Percentiles rank a stretch among this genome's conserved stretches.
Conservation (phyloP, 257 asterid genomes). For the Plantago elongata region DNA sequence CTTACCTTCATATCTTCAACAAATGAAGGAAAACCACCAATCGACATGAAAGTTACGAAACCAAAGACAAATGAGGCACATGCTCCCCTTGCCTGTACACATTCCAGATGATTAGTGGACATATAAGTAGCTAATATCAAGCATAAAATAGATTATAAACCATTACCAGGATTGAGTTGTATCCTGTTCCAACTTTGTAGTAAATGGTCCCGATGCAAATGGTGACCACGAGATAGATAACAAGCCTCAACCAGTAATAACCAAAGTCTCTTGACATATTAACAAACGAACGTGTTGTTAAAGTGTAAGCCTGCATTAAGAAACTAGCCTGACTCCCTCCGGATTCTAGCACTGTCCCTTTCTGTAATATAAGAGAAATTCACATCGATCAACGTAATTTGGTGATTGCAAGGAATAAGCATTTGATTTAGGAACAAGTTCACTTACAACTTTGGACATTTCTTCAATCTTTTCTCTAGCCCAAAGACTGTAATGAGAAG, state of each 20-base stretch:
- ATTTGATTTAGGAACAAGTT: neutral
- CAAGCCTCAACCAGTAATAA: constrained; percentile 96
- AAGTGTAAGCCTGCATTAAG: constrained; percentile 81
- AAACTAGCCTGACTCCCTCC: constrained; percentile 99
- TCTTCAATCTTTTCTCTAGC: constrained; percentile 77
- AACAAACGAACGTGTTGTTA: constrained; percentile 83
- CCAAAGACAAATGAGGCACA: constrained; percentile 96
- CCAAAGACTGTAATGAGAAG: constrained; percentile 51
- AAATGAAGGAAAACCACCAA: constrained; percentile 98
- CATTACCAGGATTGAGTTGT: constrained; percentile 80
- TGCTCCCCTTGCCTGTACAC: constrained; percentile 88
- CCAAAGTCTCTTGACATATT: constrained; percentile 99
- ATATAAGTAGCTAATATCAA: neutral
- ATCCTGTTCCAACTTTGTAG: constrained; percentile 80
- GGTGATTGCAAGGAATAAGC: neutral
- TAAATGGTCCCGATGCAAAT: constrained; percentile 96
- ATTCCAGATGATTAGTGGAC: neutral
- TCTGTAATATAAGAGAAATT: constrained; percentile 35
- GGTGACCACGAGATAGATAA: constrained; percentile 82
- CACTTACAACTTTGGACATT: constrained; percentile 82
- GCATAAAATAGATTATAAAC: neutral
- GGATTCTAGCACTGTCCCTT: constrained; percentile 91
- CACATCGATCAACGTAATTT: neutral
- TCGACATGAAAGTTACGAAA: constrained; percentile 93
- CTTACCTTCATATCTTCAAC: constrained; percentile 97